phyloP scores from a whole-genome alignment of 805 yeast species.

The Torulaspora franciscae region DNA sequence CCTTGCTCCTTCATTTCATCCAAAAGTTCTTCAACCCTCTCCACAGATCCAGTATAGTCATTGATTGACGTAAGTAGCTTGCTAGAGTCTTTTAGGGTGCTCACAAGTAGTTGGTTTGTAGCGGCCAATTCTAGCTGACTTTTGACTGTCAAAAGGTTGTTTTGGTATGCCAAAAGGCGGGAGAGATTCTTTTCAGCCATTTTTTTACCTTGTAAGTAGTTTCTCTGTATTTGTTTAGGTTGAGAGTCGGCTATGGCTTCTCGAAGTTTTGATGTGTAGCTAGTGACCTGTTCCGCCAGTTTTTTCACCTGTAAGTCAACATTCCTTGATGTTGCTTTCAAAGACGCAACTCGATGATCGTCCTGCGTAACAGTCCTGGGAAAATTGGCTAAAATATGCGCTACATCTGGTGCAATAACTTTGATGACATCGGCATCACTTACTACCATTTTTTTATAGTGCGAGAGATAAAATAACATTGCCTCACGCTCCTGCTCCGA shows the following conservation, averaged over 20 bases:
- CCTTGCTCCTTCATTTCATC: conserved; percentile 40
- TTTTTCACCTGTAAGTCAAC: conserved; percentile 21
- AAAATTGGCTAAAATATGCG: conserved; percentile 17
- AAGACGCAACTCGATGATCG: conserved; percentile 34
- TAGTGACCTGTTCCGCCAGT: conserved; percentile 18
- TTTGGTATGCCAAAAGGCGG: conserved; percentile 33
- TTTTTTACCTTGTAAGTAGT: conserved; percentile 35
- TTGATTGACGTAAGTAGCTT: conserved; percentile 38
- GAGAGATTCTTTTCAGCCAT: conserved; percentile 36
- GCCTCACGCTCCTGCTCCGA: conserved; percentile 16
- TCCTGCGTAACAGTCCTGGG: conserved; percentile 30
- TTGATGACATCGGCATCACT: conserved; percentile 19
- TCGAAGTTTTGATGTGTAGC: conserved; percentile 18
- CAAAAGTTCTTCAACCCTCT: conserved; percentile 40
- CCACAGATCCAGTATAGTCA: conserved; percentile 41
- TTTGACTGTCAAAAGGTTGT: conserved; percentile 39
- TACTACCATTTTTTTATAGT: conserved; percentile 16
- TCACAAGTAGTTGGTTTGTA: conserved; percentile 38
- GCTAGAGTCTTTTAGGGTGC: conserved; percentile 38
- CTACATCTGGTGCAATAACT: conserved; percentile 16
- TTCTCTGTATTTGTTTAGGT: conserved; percentile 31
- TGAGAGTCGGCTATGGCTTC: conserved; percentile 22
- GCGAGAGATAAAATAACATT: conserved; percentile 20
- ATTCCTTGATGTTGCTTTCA: conserved; percentile 29
- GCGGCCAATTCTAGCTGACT: conserved; percentile 42